Percentiles rank a stretch among this genome's conserved stretches.
phyloP scores from a whole-genome alignment of 768 basidiomycete species.

The Agrocybe pediades region DNA sequence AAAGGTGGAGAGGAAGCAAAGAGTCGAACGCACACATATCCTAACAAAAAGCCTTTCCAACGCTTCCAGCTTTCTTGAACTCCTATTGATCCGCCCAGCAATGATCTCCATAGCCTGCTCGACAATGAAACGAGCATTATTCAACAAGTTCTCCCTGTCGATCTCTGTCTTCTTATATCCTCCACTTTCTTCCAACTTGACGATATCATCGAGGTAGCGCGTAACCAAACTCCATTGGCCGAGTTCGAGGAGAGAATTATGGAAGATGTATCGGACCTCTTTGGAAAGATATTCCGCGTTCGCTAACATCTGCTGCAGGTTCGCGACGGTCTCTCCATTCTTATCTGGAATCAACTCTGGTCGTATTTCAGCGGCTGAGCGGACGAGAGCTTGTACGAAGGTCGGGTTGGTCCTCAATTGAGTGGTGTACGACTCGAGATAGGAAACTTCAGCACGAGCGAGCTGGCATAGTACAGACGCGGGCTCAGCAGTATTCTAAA shows the following conservation, averaged over 20 bases:
- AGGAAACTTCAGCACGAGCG: constrained; percentile 4
- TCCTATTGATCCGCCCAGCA: not conserved
- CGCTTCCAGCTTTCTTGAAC: not conserved
- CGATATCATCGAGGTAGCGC: not conserved
- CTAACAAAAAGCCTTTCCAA: not conserved
- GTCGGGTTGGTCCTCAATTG: not conserved
- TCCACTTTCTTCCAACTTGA: not conserved
- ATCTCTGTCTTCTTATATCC: not conserved
- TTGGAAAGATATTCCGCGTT: not conserved
- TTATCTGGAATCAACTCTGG: not conserved
- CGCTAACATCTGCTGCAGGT: not conserved
- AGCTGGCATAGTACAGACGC: not conserved
- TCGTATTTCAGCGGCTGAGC: not conserved
- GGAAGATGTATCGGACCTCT: not conserved
- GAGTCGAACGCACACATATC: not conserved
- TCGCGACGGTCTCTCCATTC: not conserved
- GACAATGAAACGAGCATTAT: not conserved
- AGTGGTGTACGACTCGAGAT: not conserved
- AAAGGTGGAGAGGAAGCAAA: not conserved
- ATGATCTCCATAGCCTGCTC: not conserved
- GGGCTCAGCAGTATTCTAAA: not conserved
- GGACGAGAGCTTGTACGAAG: not conserved
- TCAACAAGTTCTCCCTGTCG: not conserved
- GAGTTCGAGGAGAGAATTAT: not conserved
- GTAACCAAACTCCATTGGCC: not conserved